Evolutionary conservation across 768 basidiomycete species (phyloP).

Genomic region (Naematelia aurantialba): DNA sequence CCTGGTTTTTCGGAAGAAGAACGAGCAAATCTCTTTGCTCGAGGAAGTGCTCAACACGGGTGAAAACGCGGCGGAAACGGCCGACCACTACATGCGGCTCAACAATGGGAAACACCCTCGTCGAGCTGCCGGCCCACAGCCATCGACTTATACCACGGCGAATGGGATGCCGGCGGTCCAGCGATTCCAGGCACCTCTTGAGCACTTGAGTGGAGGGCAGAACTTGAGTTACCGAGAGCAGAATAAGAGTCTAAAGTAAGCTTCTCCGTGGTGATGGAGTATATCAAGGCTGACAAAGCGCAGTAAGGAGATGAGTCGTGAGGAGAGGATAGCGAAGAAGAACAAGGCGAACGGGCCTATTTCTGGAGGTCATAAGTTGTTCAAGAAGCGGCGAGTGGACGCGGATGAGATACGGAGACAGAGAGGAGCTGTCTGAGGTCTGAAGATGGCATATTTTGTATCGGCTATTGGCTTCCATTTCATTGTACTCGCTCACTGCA

Average conservation of each 20-base stretch:
- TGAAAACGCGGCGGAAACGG: slow-evolving; percentile 60
- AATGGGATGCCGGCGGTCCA: slow-evolving; percentile 34
- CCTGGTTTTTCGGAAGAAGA: slow-evolving; percentile 82
- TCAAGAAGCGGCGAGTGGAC: slow-evolving; percentile 31
- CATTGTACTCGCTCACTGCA: neutral
- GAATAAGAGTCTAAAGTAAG: slow-evolving; percentile 51
- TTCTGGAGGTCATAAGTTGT: slow-evolving; percentile 18
- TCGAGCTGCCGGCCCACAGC: slow-evolving; percentile 17
- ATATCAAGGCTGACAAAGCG: neutral
- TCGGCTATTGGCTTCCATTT: no score
- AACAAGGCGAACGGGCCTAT: slow-evolving; percentile 19
- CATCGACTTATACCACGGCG: slow-evolving; percentile 2
- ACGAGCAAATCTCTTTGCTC: slow-evolving; percentile 95
- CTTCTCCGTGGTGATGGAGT: neutral
- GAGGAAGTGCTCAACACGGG: slow-evolving; percentile 85
- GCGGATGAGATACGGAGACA: slow-evolving; percentile 7
- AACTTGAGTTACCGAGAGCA: slow-evolving; percentile 51
- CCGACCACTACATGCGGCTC: slow-evolving; percentile 42
- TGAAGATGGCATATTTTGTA: neutral
- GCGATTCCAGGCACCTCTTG: slow-evolving; percentile 46
- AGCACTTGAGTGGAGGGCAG: slow-evolving; percentile 48
- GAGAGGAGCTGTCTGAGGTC: slow-evolving; percentile 8
- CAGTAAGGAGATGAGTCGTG: slow-evolving; percentile 15
- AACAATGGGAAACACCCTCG: slow-evolving; percentile 39
- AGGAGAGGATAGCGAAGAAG: slow-evolving; percentile 16